Evolutionary conservation across 805 yeast species (phyloP), one percentile per base, ranked within the genome.

Genomic region (Nakazawaea ernobii): DNA sequence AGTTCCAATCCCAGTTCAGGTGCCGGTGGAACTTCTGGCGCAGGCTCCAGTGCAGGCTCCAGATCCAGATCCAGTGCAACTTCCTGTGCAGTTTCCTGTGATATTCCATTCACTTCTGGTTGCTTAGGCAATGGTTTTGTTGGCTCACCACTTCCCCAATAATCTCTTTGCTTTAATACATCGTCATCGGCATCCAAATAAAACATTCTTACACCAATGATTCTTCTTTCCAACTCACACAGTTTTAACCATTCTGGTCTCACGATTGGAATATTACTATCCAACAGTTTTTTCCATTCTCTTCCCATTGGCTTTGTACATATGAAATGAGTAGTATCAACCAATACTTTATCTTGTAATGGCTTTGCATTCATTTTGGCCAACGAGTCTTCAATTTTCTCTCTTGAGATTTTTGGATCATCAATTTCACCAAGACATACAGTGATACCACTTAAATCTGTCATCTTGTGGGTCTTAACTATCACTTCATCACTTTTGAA

Each of bases 231-330:
- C 38, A 75, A 64, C 57, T 87, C 95, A 69, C 98, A 94, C 0
- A 97, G 97, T 64, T 86, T 84, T 49, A 94, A 70, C 98, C 98
- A 94, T 62, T 94, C 97, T 0, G 99, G 98, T 63, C 96, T 78
- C 27, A 94, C 91, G 35, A 94, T 79, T 2, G 99, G 99, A 48
- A 94, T 89, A 60, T 90, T 94, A 69, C 80, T 78, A 45, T 84
- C 90, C 52, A 76, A 74, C 1, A 98, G 99, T 60, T 80, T 84
- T 52, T 81, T 73, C 68, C 79, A 86, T 14, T 82, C 74, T 44
- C 70, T 66, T n/a, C 88, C 89, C 37, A 70, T 69, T 42, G 82
- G 81, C 17, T 77, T 74, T 13, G 95, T 84, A 52, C 86, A 77
- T n/a, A 94, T 73, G 59, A 85, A 94, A 64, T 94, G 99, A 1